These are phyloP conservation scores for Murraya paniculata DNA, from an alignment of 345 rosid genomes.

Conservation along the genomic window DNA sequence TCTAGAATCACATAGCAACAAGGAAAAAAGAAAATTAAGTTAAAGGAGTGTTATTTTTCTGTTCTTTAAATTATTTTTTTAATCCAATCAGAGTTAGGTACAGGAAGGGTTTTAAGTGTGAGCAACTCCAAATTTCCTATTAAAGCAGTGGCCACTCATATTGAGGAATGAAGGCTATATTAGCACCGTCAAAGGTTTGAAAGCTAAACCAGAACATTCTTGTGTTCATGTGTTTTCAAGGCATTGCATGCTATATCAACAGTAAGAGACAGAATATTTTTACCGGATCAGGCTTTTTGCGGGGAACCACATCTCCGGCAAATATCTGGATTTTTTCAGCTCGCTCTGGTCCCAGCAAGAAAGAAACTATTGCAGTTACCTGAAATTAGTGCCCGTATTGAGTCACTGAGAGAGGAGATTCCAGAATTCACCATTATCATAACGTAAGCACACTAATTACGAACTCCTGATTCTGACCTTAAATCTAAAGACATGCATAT, in stretches of 20 bases:
- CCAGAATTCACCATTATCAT: not conserved
- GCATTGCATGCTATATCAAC: not conserved
- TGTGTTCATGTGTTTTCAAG: not conserved
- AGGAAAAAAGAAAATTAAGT: not conserved
- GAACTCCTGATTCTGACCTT: not conserved
- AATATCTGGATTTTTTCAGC: conserved; percentile 87
- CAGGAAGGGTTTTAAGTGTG: not conserved
- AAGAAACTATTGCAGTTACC: conserved; percentile 93
- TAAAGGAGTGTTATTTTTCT: not conserved
- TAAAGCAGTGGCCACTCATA: not conserved
- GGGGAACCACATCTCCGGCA: conserved; percentile 91
- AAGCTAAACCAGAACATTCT: not conserved
- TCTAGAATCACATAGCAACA: not conserved
- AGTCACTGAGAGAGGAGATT: conserved; percentile 1
- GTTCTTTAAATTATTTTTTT: too few relatives aligned
- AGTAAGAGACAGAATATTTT: not conserved
- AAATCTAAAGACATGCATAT: not conserved
- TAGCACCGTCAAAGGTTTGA: not conserved
- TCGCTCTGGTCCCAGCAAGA: conserved; percentile 81
- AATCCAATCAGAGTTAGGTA: not conserved
- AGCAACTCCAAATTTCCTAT: not conserved
- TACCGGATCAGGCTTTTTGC: conserved; percentile 95
- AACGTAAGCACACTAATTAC: not conserved
- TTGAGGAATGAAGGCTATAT: not conserved
- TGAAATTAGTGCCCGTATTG: conserved; percentile 25